Percentiles rank a stretch among this genome's conserved stretches.
phyloP scores from a whole-genome alignment of 352 stramenopile species.

The Albugo laibachii region DNA sequence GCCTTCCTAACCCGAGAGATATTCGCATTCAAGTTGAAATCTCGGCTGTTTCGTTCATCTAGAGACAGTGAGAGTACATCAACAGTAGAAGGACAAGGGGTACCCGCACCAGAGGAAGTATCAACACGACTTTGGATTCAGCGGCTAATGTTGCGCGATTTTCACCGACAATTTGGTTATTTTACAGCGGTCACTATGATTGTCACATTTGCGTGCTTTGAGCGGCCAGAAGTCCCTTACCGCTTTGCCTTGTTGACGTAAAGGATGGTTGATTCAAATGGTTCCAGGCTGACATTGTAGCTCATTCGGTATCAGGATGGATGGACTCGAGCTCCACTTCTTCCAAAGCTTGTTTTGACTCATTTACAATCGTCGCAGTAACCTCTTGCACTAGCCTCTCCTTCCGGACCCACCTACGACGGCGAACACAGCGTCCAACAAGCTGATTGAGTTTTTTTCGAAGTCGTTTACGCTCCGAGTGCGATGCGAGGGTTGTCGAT shows the following conservation, averaged over 20 bases:
- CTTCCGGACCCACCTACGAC: slow-evolving; percentile 57
- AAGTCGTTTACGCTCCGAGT: slow-evolving; percentile 25
- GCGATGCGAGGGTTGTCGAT: neutral
- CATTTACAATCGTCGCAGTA: too few relatives aligned
- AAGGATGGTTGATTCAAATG: too few relatives aligned
- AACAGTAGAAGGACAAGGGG: neutral
- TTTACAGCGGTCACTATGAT: slow-evolving; percentile 65
- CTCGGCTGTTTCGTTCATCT: slow-evolving; percentile 18
- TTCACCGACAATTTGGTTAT: slow-evolving; percentile 75
- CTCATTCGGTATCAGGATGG: too few relatives aligned
- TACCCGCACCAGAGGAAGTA: slow-evolving; percentile 23
- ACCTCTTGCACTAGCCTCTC: slow-evolving; percentile 11
- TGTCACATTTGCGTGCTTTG: slow-evolving; percentile 73
- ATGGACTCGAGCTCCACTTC: too few relatives aligned
- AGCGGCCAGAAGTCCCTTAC: slow-evolving; percentile 39
- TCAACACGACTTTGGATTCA: slow-evolving; percentile 64
- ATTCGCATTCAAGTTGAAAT: slow-evolving; percentile 65
- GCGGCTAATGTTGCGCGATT: slow-evolving; percentile 70
- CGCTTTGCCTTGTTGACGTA: slow-evolving; percentile 50
- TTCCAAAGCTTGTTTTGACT: too few relatives aligned
- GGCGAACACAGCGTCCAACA: slow-evolving; percentile 53
- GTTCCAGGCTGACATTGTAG: too few relatives aligned
- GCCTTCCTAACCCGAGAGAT: slow-evolving; percentile 65
- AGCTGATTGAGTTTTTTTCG: slow-evolving; percentile 73
- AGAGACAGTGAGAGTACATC: slow-evolving; percentile 6